Percentiles rank a stretch among this genome's conserved stretches.
Evolutionary conservation across 768 basidiomycete genomes (phyloP).

Genomic region (Tricholoma bakamatsutake): DNA sequence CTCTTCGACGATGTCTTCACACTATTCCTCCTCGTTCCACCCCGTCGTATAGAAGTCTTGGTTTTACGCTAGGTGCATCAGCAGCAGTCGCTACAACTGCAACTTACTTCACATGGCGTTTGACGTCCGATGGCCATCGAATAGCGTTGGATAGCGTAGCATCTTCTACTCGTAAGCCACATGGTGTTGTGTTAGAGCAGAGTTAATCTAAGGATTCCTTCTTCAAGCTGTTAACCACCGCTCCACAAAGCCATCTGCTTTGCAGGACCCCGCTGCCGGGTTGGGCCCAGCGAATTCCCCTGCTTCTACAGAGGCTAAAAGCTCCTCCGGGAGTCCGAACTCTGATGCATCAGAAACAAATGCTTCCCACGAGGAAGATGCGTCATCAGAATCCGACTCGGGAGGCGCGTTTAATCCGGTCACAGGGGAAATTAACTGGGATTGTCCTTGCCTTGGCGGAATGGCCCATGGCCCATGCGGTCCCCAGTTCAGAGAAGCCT

Average conservation of each 20-base stretch:
- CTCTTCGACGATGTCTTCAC: constrained; percentile 49
- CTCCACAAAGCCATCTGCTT: background rate
- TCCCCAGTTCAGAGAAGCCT: constrained; percentile 86
- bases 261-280: background rate
- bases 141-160: constrained; percentile 43
- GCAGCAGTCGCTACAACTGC: constrained; percentile 35
- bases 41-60: constrained; percentile 21
- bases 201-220: background rate
- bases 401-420: constrained; percentile 84
- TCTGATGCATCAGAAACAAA: background rate
- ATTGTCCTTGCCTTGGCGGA: constrained; percentile 96
- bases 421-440: constrained; percentile 99
- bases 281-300: background rate
- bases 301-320: constrained; percentile 6
- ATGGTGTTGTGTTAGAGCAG: background rate
- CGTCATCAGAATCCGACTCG: constrained; percentile 8
- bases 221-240: background rate
- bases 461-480: constrained; percentile 99
- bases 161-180: constrained; percentile 20
- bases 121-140: constrained; percentile 33
- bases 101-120: constrained; percentile 44
- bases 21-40: constrained; percentile 26
- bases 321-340: background rate
- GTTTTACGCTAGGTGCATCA: constrained; percentile 38
- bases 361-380: constrained; percentile 4